These are phyloP conservation scores for Calocera cornea DNA, from an alignment of 768 basidiomycete genomes.

Conservation along the genomic window DNA sequence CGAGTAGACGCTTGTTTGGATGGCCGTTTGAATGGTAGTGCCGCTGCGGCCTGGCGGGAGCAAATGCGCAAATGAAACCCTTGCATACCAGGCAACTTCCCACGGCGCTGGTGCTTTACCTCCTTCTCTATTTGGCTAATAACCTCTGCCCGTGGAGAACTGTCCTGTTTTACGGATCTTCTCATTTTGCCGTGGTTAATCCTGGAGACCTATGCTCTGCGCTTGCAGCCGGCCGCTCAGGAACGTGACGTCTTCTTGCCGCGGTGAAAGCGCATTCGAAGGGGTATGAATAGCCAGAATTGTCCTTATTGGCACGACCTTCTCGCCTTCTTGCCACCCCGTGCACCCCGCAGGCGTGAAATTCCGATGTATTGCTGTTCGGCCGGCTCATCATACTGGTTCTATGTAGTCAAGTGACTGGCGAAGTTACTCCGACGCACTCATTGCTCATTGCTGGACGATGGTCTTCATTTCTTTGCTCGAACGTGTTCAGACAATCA, in stretches of 20 bases:
- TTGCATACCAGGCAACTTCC: neutral
- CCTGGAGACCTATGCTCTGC: neutral
- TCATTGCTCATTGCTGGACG: neutral
- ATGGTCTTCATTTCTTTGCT: neutral
- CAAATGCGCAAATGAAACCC: neutral
- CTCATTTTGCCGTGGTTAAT: neutral
- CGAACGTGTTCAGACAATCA: neutral
- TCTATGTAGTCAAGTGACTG: neutral
- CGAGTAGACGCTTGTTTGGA: neutral
- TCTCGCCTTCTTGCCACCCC: neutral
- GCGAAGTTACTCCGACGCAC: neutral
- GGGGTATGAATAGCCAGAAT: neutral
- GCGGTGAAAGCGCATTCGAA: neutral
- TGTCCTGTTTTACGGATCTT: neutral
- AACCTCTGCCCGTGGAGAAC: neutral
- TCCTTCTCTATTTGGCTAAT: neutral
- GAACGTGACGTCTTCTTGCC: neutral
- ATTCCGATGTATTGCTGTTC: neutral
- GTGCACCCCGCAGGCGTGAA: neutral
- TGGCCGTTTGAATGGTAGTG: no score
- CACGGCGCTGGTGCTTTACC: neutral
- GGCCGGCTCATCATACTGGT: neutral
- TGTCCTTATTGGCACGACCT: neutral
- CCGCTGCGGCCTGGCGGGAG: neutral
- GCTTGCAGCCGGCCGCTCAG: neutral